phyloP scores from a whole-genome alignment of 2,329 filamentous ascomycete genomes.

The Trichoderma sp. region DNA sequence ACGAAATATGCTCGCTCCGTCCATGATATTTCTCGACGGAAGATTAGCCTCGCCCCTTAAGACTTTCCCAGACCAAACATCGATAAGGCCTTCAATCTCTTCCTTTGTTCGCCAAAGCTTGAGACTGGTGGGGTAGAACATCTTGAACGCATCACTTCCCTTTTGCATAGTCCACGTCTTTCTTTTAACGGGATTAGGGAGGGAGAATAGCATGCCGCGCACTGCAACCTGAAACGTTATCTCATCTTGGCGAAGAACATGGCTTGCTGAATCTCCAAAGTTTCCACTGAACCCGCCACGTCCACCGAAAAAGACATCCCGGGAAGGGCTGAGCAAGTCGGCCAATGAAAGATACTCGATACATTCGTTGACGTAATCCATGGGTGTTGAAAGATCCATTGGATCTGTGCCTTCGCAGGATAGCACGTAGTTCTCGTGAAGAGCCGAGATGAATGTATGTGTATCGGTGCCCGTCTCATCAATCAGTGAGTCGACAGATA shows the following conservation, averaged over 20 bases:
- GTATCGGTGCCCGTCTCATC: constrained; percentile 93
- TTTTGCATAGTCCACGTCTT: constrained; percentile 48
- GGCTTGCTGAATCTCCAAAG: constrained; percentile 62
- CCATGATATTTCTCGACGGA: constrained; percentile 43
- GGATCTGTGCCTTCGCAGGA: constrained; percentile 68
- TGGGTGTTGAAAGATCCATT: constrained; percentile 58
- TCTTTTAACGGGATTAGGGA: constrained; percentile 85
- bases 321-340: constrained; percentile 78
- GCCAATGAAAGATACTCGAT: constrained; percentile 84
- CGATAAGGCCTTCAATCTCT: constrained; percentile 74
- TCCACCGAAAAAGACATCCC: constrained; percentile 66
- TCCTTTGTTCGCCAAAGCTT: constrained; percentile 83
- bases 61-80: constrained; percentile 65
- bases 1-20: constrained; percentile 52
- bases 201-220: constrained; percentile 78
- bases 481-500: constrained; percentile 73
- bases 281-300: constrained; percentile 49
- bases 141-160: constrained; percentile 70
- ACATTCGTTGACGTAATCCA: constrained; percentile 81
- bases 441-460: constrained; percentile 81
- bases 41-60: constrained; percentile 54
- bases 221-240: constrained; percentile 92
- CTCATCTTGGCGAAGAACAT: constrained; percentile 86
- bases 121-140: constrained; percentile 88
- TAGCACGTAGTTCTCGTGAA: constrained; percentile 91